Percentiles rank a stretch among this genome's conserved stretches.
phyloP scores from a whole-genome alignment of 2,329 filamentous ascomycete genomes.

The Colletotrichum coccodes region DNA sequence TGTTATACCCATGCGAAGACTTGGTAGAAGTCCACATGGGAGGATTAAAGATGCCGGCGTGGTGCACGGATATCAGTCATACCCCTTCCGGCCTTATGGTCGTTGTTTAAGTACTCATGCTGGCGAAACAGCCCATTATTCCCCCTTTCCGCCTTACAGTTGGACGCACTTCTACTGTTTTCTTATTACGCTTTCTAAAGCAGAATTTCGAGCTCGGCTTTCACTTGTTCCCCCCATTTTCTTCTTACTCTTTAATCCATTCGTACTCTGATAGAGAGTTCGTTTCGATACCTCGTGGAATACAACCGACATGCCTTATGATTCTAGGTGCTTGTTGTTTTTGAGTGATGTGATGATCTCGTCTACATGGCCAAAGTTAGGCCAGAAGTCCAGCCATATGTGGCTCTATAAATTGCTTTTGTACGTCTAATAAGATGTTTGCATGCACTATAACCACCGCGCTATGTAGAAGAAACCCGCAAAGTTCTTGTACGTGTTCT shows the following conservation, averaged over 20 bases:
- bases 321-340: slow-evolving; percentile 39
- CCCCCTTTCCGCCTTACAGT: slow-evolving; percentile 46
- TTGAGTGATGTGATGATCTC: slow-evolving; percentile 45
- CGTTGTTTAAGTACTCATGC: slow-evolving; percentile 29
- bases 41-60: slow-evolving; percentile 19
- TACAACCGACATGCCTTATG: slow-evolving; percentile 28
- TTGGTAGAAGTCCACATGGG: slow-evolving; percentile 11
- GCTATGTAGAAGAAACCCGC: slow-evolving; percentile 13
- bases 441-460: slow-evolving; percentile 18
- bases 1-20: slow-evolving; percentile 8
- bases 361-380: not conserved
- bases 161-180: slow-evolving; percentile 52
- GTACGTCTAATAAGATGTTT: slow-evolving; percentile 11
- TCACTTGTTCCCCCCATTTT: slow-evolving; percentile 32
- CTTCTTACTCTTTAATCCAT: slow-evolving; percentile 43
- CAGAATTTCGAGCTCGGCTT: slow-evolving; percentile 38
- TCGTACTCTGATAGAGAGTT: slow-evolving; percentile 52
- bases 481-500: slow-evolving; percentile 11
- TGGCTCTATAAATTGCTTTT: slow-evolving; percentile 14
- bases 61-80: slow-evolving; percentile 27
- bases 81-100: slow-evolving; percentile 20
- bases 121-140: slow-evolving; percentile 32
- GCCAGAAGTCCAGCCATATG: not conserved
- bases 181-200: slow-evolving; percentile 43
- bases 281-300: slow-evolving; percentile 53